Percentiles rank a stretch among this genome's conserved stretches.
These are phyloP conservation scores for Pleurotus tuber-regium DNA, from an alignment of 768 basidiomycete genomes.

Conservation along the genomic window DNA sequence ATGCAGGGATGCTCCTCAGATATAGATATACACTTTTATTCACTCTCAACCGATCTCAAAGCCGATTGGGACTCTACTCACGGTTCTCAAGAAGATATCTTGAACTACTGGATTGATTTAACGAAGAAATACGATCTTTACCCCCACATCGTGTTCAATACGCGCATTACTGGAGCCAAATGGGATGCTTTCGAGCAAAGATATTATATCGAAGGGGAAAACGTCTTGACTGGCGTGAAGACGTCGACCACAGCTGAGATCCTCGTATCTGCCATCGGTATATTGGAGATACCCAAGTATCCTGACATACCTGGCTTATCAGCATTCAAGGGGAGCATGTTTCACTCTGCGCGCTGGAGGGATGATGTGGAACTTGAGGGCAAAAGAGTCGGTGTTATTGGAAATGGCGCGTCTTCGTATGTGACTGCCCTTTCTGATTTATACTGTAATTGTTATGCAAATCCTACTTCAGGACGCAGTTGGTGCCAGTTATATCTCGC, in stretches of 20 bases:
- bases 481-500: slow-evolving; percentile 42
- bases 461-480: slow-evolving; percentile 41
- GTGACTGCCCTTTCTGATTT: slow-evolving; percentile 13
- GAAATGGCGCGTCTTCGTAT: slow-evolving; percentile 55
- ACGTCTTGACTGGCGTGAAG: slow-evolving; percentile 28
- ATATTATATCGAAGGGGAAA: slow-evolving; percentile 36
- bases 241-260: slow-evolving; percentile 38
- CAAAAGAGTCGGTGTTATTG: slow-evolving; percentile 56
- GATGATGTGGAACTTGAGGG: slow-evolving; percentile 33
- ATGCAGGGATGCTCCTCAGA: slow-evolving; percentile 44
- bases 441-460: neutral
- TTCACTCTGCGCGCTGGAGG: slow-evolving; percentile 55
- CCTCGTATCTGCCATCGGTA: slow-evolving; percentile 48
- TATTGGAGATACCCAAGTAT: slow-evolving; percentile 42
- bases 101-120: slow-evolving; percentile 40
- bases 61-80: slow-evolving; percentile 44
- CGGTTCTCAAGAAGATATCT: slow-evolving; percentile 39
- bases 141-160: slow-evolving; percentile 39
- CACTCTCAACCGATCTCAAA: slow-evolving; percentile 45
- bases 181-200: slow-evolving; percentile 38
- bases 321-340: slow-evolving; percentile 45
- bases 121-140: slow-evolving; percentile 40
- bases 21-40: slow-evolving; percentile 39
- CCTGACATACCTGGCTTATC: slow-evolving; percentile 32
- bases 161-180: slow-evolving; percentile 37